These are phyloP conservation scores for Picea sitchensis DNA, from an alignment of 75 land plant species.

Conservation along the genomic window DNA sequence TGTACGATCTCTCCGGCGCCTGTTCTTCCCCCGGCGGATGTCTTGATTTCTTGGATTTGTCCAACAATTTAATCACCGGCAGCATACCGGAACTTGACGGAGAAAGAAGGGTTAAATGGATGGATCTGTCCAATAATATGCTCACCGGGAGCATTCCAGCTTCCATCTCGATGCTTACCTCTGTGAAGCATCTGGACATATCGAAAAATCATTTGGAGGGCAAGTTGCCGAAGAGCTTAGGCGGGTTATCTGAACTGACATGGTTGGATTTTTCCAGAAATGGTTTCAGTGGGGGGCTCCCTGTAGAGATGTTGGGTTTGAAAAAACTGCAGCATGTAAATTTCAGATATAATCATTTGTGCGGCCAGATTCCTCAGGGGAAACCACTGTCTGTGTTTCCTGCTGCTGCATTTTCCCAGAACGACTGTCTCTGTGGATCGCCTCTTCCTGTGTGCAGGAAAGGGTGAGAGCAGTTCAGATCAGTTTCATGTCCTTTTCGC, in stretches of 20 bases:
- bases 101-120: slow-evolving; percentile 28
- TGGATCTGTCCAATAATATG: slow-evolving; percentile 46
- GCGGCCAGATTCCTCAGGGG: slow-evolving; percentile 71
- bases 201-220: slow-evolving; percentile 57
- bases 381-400: slow-evolving; percentile 41
- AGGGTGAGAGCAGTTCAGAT: not conserved
- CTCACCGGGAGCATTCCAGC: slow-evolving; percentile 67
- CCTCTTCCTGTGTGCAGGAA: slow-evolving; percentile 61
- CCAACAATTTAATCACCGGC: slow-evolving; percentile 42
- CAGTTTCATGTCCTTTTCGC: too few species aligned
- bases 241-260: slow-evolving; percentile 27
- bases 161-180: slow-evolving; percentile 41
- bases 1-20: slow-evolving; percentile 17
- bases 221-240: slow-evolving; percentile 51
- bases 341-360: slow-evolving; percentile 59
- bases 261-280: slow-evolving; percentile 70
- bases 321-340: slow-evolving; percentile 31
- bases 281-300: slow-evolving; percentile 53
- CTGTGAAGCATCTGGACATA: slow-evolving; percentile 41
- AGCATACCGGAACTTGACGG: slow-evolving; percentile 35
- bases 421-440: slow-evolving; percentile 66
- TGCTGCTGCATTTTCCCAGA: slow-evolving; percentile 58
- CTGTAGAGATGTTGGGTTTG: slow-evolving; percentile 38
- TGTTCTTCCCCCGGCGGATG: slow-evolving; percentile 23
- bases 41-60: slow-evolving; percentile 41